Percentiles rank a stretch among this genome's conserved stretches.
These are phyloP conservation scores for Pichia manshurica DNA, from an alignment of 805 yeast genomes.

Conservation along the genomic window DNA sequence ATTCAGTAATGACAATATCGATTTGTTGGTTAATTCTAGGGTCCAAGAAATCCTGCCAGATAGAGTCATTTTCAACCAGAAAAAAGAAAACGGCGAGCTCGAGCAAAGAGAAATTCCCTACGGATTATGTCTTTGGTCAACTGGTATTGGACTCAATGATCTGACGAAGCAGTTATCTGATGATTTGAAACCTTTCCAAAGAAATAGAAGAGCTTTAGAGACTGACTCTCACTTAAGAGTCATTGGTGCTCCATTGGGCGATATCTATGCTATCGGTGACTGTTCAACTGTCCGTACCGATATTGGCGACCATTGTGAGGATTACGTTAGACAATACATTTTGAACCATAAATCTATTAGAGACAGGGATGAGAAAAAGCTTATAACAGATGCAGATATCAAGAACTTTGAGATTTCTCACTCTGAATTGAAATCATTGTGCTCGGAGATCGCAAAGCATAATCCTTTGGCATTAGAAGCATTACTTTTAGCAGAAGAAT, in stretches of 20 bases:
- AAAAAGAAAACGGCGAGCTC: conserved; percentile 35
- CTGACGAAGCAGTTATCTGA: conserved; percentile 51
- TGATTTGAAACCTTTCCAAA: conserved; percentile 43
- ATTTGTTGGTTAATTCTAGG: conserved; percentile 76
- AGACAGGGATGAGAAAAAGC: conserved; percentile 41
- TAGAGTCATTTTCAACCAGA: conserved; percentile 53
- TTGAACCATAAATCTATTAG: conserved; percentile 49
- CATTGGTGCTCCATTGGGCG: conserved; percentile 61
- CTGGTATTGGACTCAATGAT: conserved; percentile 66
- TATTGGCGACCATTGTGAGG: conserved; percentile 73
- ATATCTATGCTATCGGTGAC: conserved; percentile 66
- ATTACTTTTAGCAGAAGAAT: conserved; percentile 42
- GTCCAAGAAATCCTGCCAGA: conserved; percentile 75
- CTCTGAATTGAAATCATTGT: conserved; percentile 44
- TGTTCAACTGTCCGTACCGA: conserved; percentile 61
- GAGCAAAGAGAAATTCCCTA: conserved; percentile 49
- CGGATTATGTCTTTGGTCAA: conserved; percentile 71
- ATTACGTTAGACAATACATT: conserved; percentile 96
- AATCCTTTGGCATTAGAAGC: conserved; percentile 58
- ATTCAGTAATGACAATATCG: conserved; percentile 60
- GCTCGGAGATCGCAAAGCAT: conserved; percentile 41
- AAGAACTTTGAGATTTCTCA: conserved; percentile 42
- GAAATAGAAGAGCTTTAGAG: conserved; percentile 65
- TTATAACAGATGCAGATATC: conserved; percentile 48
- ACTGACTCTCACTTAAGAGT: conserved; percentile 70